phyloP scores from a whole-genome alignment of 371 early-diverging fungal species.

The Parasitella parasitica region DNA sequence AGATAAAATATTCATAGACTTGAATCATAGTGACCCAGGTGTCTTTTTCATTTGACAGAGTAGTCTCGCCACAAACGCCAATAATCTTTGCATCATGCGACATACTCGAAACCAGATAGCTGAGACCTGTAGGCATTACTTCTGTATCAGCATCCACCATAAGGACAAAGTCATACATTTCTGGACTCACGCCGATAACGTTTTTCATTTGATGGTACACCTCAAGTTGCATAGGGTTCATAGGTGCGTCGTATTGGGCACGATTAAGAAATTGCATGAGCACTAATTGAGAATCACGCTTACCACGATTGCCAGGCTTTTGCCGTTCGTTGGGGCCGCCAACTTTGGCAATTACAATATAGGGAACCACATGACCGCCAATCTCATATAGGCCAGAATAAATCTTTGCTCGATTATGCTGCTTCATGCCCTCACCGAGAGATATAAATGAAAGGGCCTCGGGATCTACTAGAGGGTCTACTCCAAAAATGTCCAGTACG shows the following conservation, averaged over 20 bases:
- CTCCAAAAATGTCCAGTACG: constrained; percentile 87
- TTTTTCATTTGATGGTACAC: constrained; percentile 83
- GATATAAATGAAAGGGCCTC: constrained; percentile 86
- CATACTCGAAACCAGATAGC: constrained; percentile 64
- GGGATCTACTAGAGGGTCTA: constrained; percentile 72
- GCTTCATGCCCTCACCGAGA: constrained; percentile 79
- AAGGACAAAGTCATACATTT: constrained; percentile 57
- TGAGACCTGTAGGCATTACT: constrained; percentile 62
- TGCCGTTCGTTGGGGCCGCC: constrained; percentile 73
- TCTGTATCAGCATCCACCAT: constrained; percentile 65
- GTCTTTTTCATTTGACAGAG: constrained; percentile 76
- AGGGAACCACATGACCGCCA: constrained; percentile 83
- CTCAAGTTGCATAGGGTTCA: constrained; percentile 85
- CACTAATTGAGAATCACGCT: constrained; percentile 85
- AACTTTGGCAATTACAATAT: constrained; percentile 88
- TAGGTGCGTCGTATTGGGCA: constrained; percentile 61
- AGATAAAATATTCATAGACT: constrained; percentile 79
- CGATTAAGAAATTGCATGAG: constrained; percentile 73
- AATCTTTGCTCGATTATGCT: constrained; percentile 92
- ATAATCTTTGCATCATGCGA: constrained; percentile 72
- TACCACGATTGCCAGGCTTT: constrained; percentile 95
- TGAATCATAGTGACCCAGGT: constrained; percentile 31
- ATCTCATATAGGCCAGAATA: constrained; percentile 93
- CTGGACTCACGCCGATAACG: constrained; percentile 78
- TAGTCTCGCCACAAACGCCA: constrained; percentile 80